These are phyloP conservation scores for Candida gorgasii DNA, from an alignment of 805 yeast species.

Conservation along the genomic window DNA sequence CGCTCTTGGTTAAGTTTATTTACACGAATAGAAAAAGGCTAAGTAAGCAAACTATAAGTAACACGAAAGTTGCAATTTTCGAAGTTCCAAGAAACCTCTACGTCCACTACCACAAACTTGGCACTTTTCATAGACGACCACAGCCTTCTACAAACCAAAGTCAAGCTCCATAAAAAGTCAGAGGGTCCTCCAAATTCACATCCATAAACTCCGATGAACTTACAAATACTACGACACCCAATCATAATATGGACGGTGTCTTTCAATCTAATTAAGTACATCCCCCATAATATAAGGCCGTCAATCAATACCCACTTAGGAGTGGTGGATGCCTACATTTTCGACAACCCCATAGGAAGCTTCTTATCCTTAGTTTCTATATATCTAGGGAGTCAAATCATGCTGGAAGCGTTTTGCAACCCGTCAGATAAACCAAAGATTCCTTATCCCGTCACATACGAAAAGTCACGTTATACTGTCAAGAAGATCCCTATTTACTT, in stretches of 20 bases:
- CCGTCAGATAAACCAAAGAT: neutral
- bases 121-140: no score
- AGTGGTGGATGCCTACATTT: conserved; percentile 44
- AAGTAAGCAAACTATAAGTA: no score
- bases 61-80: no score
- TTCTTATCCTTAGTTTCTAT: conserved; percentile 16
- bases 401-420: conserved; percentile 2
- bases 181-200: no score
- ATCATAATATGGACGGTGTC: conserved; percentile 14
- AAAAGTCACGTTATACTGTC: neutral
- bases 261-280: conserved; percentile 10
- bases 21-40: no score
- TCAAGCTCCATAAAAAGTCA: no score
- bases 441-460: conserved; percentile 3
- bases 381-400: conserved; percentile 22
- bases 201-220: neutral
- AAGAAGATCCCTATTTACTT: conserved; percentile 35
- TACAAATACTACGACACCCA: conserved; percentile 10
- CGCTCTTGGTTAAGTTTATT: no score
- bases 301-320: conserved; percentile 48
- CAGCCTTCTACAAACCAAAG: no score
- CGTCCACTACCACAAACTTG: no score
- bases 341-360: conserved; percentile 20
- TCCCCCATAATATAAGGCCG: conserved; percentile 51
- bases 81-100: no score